A percentile compares a stretch with the other conserved stretches of the same genome.
phyloP scores from a whole-genome alignment of 495 filamentous ascomycete species.

The Tuber indicum region DNA sequence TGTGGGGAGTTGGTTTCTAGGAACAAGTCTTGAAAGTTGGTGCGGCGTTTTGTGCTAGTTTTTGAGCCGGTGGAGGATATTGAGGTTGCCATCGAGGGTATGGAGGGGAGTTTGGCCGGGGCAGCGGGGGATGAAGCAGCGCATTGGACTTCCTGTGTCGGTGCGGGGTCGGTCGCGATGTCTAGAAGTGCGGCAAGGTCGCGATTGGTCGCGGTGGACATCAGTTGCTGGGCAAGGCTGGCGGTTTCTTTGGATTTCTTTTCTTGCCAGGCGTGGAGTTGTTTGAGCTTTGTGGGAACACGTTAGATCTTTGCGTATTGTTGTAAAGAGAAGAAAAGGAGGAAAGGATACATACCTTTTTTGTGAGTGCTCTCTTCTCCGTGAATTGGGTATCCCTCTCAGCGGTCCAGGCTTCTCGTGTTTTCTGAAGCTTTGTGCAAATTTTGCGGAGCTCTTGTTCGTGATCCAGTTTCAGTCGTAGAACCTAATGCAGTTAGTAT shows the following conservation, averaged over 20 bases:
- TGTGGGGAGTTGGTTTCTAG: constrained; percentile 22
- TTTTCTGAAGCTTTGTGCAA: constrained; percentile 20
- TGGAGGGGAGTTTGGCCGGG: constrained; percentile 10
- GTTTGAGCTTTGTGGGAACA: constrained; percentile 24
- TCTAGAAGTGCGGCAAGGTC: constrained; percentile 31
- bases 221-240: constrained; percentile 28
- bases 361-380: constrained; percentile 27
- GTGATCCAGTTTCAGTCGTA: constrained; percentile 24
- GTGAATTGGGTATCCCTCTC: constrained; percentile 27
- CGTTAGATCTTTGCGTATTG: constrained; percentile 9
- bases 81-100: constrained; percentile 9
- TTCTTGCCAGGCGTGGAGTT: constrained; percentile 34
- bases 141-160: constrained; percentile 1
- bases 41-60: constrained; percentile 6
- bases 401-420: constrained; percentile 19
- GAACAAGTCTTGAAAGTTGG: constrained; percentile 15
- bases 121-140: background rate
- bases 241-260: constrained; percentile 36
- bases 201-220: constrained; percentile 34
- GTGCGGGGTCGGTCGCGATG: constrained; percentile 6
- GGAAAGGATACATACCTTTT: constrained; percentile 22
- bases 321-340: background rate
- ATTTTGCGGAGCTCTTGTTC: constrained; percentile 30
- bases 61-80: background rate
- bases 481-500: constrained; percentile 7